A percentile compares a stretch with the other conserved stretches of the same genome.
Evolutionary conservation across 805 yeast genomes (phyloP).

Genomic region (Maudiozyma pseudohumilis): DNA sequence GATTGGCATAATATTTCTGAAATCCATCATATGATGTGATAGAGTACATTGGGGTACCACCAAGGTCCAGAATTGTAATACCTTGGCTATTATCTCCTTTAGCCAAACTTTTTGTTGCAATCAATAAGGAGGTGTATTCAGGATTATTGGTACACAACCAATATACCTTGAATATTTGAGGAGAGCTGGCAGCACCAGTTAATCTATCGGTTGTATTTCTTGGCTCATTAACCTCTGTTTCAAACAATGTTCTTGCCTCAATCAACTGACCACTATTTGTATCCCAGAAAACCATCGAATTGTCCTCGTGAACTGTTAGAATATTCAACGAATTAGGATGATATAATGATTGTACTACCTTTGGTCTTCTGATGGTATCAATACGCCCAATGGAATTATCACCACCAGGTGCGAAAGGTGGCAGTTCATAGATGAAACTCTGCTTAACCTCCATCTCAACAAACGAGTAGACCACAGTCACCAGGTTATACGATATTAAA

Average conservation of each 20-base stretch:
- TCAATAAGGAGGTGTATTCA: slow-evolving; percentile 62
- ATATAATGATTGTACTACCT: slow-evolving; percentile 49
- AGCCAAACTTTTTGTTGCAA: slow-evolving; percentile 52
- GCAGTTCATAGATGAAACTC: slow-evolving; percentile 50
- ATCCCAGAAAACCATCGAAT: slow-evolving; percentile 89
- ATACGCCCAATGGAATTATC: slow-evolving; percentile 30
- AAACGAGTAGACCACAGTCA: slow-evolving; percentile 62
- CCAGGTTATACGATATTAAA: slow-evolving; percentile 59
- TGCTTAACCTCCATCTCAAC: slow-evolving; percentile 48
- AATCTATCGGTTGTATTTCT: slow-evolving; percentile 19
- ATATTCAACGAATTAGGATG: slow-evolving; percentile 91
- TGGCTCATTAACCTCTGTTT: slow-evolving; percentile 52
- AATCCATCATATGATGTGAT: slow-evolving; percentile 77
- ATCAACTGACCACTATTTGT: slow-evolving; percentile 63
- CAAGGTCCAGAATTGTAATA: slow-evolving; percentile 59
- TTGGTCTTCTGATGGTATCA: slow-evolving; percentile 32
- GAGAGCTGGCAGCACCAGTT: slow-evolving; percentile 9
- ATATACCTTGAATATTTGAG: slow-evolving; percentile 42
- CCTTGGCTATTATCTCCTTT: slow-evolving; percentile 33
- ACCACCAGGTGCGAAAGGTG: slow-evolving; percentile 67
- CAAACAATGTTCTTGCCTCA: slow-evolving; percentile 64
- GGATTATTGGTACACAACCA: slow-evolving; percentile 82
- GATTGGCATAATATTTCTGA: slow-evolving; percentile 62
- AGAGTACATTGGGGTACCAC: slow-evolving; percentile 67
- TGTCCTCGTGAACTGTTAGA: slow-evolving; percentile 70